phyloP scores from a whole-genome alignment of 129 eudicot species.

The Chrysanthemum lavandulifolium region DNA sequence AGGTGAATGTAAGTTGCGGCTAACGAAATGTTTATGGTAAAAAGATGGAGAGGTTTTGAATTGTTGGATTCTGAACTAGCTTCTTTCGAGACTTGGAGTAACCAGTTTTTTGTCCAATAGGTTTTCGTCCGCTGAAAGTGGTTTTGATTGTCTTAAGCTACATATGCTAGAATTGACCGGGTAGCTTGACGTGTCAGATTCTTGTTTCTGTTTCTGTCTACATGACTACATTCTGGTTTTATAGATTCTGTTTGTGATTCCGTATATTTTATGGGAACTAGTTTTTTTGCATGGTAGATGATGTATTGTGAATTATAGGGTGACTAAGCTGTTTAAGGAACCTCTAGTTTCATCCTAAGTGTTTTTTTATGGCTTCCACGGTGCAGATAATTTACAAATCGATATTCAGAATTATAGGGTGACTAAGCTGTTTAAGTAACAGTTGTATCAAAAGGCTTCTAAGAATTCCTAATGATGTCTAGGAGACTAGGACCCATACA shows the following conservation, averaged over 20 bases:
- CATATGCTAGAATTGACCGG: conserved; percentile 4
- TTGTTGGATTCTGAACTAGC: neutral
- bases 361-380: conserved; percentile 1
- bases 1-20: too few species aligned
- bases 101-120: neutral
- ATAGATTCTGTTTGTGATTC: conserved; percentile 10
- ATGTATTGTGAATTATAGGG: conserved; percentile 4
- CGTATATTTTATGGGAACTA: neutral
- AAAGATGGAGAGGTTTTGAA: too few species aligned
- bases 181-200: conserved; percentile 1
- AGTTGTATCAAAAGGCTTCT: neutral
- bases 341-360: neutral
- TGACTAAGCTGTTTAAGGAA: conserved; percentile 16
- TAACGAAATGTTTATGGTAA: too few species aligned
- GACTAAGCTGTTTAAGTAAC: neutral
- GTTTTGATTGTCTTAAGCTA: neutral
- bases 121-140: neutral
- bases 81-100: neutral
- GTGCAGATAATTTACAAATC: neutral
- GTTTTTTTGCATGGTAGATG: neutral
- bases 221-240: neutral
- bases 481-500: neutral
- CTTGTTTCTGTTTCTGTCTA: neutral
- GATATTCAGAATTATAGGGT: neutral
- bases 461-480: neutral